phyloP scores from a whole-genome alignment of 768 basidiomycete species.

The Boletus rex-veris region DNA sequence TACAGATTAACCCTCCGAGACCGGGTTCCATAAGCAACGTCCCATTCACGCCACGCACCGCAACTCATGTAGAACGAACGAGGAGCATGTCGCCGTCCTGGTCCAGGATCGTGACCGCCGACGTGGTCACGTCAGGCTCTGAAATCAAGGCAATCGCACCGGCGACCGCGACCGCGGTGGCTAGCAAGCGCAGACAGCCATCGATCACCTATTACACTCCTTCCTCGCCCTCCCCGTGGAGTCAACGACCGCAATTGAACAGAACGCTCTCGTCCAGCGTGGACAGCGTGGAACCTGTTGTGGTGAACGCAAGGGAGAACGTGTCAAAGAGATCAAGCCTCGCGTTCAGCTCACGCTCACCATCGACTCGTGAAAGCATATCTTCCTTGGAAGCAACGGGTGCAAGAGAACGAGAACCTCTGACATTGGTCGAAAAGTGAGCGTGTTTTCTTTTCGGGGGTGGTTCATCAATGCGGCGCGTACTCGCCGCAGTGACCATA shows the following conservation, averaged over 20 bases:
- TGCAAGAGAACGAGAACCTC: slow-evolving; percentile 35
- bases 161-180: not conserved
- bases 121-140: not conserved
- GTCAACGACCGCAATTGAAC: slow-evolving; percentile 3
- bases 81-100: slow-evolving; percentile 4
- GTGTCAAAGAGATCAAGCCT: slow-evolving; percentile 21
- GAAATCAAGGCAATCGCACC: not conserved
- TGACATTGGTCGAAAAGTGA: slow-evolving; percentile 73
- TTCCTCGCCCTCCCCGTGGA: slow-evolving; percentile 25
- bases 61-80: not conserved
- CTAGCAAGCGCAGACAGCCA: slow-evolving; percentile 22
- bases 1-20: slow-evolving; percentile 10
- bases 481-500: not conserved
- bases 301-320: slow-evolving; percentile 8
- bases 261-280: slow-evolving; percentile 3
- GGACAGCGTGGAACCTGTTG: not conserved
- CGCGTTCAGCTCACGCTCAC: slow-evolving; percentile 10
- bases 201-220: slow-evolving; percentile 30
- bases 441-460: slow-evolving; percentile 21
- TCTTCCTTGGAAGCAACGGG: slow-evolving; percentile 7
- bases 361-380: slow-evolving; percentile 19
- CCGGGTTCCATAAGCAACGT: not conserved
- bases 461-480: not conserved
- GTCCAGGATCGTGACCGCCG: not conserved
- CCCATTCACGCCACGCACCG: not conserved